Evolutionary conservation across 345 rosid species (phyloP), one percentile per base, ranked within the genome.

Genomic region (Pelargonium nanum): DNA sequence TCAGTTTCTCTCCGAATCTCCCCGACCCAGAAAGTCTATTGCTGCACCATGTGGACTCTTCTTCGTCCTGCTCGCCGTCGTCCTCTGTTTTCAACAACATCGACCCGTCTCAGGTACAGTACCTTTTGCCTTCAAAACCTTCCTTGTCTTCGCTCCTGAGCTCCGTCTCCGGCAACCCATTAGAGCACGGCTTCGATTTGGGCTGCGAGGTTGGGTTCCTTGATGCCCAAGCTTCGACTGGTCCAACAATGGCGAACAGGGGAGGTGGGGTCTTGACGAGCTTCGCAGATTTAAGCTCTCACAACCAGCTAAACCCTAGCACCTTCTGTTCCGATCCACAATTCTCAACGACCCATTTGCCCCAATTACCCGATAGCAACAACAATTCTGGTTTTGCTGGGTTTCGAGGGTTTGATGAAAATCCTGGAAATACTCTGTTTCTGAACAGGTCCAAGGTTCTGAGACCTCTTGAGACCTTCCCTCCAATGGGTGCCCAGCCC

Each of bases 1-100:
- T 77, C 25, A 79, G 87, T 84, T 80, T 75, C 53, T 68, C 84
- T 5, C 68, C 82, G 12, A 77, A 64, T 66, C 74, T 80, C 2
- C 72, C 64, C 22, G 81, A 83, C 71, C 77, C 80, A 6, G 80
- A 80, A 53, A 70, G 68, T 68, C 55, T 80, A 6, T 62, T 83
- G 66, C 70, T 80, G 19, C 77, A 78, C 84, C 45, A 34, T 1
- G 45, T 34, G 1, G 45, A 10, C 1, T 34, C 45, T 40, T 40
- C 16, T 17, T 69, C 88, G 30, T 80, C 88, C 24, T 78, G 83
- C 55, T 83, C 85, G 16, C 81, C 83, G n/a, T 68, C 74, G 8
- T 60, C 88, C 65, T 80, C 88, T 52, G 78, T 83, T 72, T 83
- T 83, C 72, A 80, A 78, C 80, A 78, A 78, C 59, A 64, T 83